Base-by-base conservation (phyloP, 371 early-diverging fungal genomes). In the Chytridium lagenaria region DNA sequence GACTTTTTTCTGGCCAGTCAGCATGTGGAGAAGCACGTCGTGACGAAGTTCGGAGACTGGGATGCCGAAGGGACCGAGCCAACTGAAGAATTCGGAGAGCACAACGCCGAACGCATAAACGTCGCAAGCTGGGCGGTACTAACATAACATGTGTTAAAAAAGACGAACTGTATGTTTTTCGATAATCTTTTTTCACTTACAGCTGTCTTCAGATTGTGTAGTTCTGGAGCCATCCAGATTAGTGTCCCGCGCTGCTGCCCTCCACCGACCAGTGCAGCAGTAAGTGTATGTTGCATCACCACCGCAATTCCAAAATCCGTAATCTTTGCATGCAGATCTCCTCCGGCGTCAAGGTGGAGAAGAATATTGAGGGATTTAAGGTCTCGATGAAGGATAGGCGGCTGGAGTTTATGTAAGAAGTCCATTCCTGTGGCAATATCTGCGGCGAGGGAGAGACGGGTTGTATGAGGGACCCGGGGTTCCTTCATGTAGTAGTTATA, bases 181-280 rank as follows among this genome's bases (percentile, higher is more conserved):
- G n/a, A n/a, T n/a, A n/a, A n/a, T n/a, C n/a, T n/a, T n/a, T n/a
- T n/a, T 1, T 44, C 12, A 3, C 50, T 51, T 31, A 74, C 74
- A 63, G 51, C 44, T 7, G 74, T 63, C 34, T 65, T 69, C 59
- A 73, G 39, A 33, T 65, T 64, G 50, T 68, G 63, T 50, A 69
- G 31, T 50, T 74, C 74, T 5, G 74, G 74, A 2, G 69, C 70
- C 74, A 74, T 74, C 74, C 74, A 74, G 22, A 74, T 33, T 1
- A 69, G 70, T 12, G 74, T 74, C 38, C 74, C 74, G 68, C 57
- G 67, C 40, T 59, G 68, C 30, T 44, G 44, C 44, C 12, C 19
- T 7, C 44, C 19, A 7, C 7, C 7, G 7, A 19, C 19, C 44
- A 44, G 19, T 12, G 44, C 19, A 12, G 44, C 19, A 19, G 44